Base-by-base conservation (phyloP, 2,329 filamentous ascomycete species). In the Biscogniauxia sp. region DNA sequence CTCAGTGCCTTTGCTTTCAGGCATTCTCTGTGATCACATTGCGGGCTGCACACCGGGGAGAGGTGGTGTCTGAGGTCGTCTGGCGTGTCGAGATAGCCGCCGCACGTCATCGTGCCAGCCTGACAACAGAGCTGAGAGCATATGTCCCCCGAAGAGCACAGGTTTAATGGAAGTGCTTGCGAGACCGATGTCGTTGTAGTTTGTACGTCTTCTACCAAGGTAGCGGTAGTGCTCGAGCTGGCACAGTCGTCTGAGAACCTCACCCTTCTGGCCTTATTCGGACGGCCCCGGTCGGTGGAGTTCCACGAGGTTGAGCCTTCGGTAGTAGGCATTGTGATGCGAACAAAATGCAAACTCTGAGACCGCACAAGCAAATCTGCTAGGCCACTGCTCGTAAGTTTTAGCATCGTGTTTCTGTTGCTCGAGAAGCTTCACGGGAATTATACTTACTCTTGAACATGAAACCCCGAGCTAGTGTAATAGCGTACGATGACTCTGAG, bases 51-150 rank as follows among this genome's bases (percentile, higher is more conserved):
- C 2, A 58, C 61, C 5, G 61, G 58, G 7, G 37, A 57, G 1
- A 62, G 28, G n/a, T 62, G 55, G 15, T 62, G 61, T 26, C 61
- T 23, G 6, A 62, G 13, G 13, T 60, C 25, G 26, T 62, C 58
- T 13, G 61, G 28, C 1, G 55, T 58, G 45, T 62, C 61, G 6
- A 62, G 25, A 49, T 60, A 62, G 8, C 57, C 55, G 11, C 58
- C 55, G 15, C 41, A 54, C 23, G 23, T 23, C 17, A 25, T 11
- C 9, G 19, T 20, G 13, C 20, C 13, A n/a, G 25, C 49, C 19
- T 60, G 58, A 7, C 25, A 15, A 26, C 61, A 62, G 6, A 62
- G 15, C 15, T 60, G 61, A 5, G 54, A 52, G 49, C 61, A 62
- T 11, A 61, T 23, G 51, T 61, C 55, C 20, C 41, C 25, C 13